Evolutionary conservation across 2,329 filamentous ascomycete species (phyloP), one percentile per base, ranked within the genome.

Genomic region (Grosmannia penicillata): DNA sequence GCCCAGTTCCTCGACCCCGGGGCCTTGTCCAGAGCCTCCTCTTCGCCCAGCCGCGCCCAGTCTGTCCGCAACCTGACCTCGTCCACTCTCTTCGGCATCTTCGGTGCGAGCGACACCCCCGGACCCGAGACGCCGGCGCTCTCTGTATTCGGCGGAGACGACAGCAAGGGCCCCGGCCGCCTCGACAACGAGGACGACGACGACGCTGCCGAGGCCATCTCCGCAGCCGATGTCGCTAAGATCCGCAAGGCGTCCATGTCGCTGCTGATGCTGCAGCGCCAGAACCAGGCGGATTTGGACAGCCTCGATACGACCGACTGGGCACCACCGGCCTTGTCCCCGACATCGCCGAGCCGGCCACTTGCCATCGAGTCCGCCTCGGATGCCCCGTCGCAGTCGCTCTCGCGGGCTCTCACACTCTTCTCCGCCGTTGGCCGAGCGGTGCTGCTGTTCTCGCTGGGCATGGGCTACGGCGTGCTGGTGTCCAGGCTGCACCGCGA

Each of bases 1-100:
- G 53, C 49, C 33, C 54, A 53, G 43, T 26, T 13, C 24, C 24
- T 13, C 24, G 24, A 13, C 8, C 48, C 48, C 27, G 43, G 38
- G 34, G 33, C 34, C 24, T 46, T 47, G 22, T 24, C 22, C 9
- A 37, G 23, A 25, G 27, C 32, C 19, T 43, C 35, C 34, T 60
- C 68, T 37, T 60, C 69, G 37, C 64, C 75, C 47, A 78, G 72
- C 52, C 75, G 83, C 42, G 82, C 78, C 19, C 75, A 80, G 47
- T 94, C 85, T 9, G 72, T 85, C 41, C 65, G 86, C 52, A 93
- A 95, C 54, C 69, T 98, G 43, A 94, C 85, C 4, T 79, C 82
- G 9, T 87, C 85, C 3, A 94, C 91, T 0, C 71, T 98, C 6
- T 82, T 81, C 48, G 89, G 91, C 39, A 98, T 98, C 51, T 98